Percentiles rank a stretch among this genome's conserved stretches.
These are phyloP conservation scores for Cladobotryum mycophilum DNA, from an alignment of 2,329 filamentous ascomycete genomes.

Conservation along the genomic window DNA sequence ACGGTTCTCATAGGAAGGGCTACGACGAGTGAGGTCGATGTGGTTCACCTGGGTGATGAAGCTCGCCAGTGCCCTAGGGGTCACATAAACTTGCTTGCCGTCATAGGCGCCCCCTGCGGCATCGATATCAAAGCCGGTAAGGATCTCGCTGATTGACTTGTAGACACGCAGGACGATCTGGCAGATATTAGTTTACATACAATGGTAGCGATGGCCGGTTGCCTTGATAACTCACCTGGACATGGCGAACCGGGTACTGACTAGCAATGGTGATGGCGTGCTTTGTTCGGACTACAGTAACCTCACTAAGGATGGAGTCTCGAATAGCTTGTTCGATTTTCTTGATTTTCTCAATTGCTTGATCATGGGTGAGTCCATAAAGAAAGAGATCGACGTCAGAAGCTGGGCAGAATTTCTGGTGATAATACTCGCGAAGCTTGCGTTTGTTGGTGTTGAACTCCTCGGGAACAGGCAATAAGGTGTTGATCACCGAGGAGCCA, in stretches of 20 bases:
- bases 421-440: conserved; percentile 66
- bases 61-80: conserved; percentile 68
- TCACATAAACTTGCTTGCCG: conserved; percentile 71
- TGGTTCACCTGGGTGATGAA: conserved; percentile 80
- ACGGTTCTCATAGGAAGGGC: conserved; percentile 81
- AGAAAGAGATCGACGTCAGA: conserved; percentile 85
- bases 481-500: conserved; percentile 75
- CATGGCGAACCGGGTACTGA: conserved; percentile 75
- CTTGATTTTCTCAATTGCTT: conserved; percentile 78
- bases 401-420: conserved; percentile 72
- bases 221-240: conserved; percentile 43
- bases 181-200: conserved; percentile 11
- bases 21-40: conserved; percentile 71
- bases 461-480: conserved; percentile 63
- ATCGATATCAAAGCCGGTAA: conserved; percentile 85
- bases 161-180: conserved; percentile 81
- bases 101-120: conserved; percentile 77
- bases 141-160: conserved; percentile 74
- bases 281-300: conserved; percentile 78
- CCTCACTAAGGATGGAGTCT: conserved; percentile 74
- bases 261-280: conserved; percentile 81
- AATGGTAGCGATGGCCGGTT: neutral
- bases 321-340: conserved; percentile 70
- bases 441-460: conserved; percentile 57
- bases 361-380: conserved; percentile 69